Evolutionary conservation across 2,329 filamentous ascomycete genomes (phyloP), one percentile per base, ranked within the genome.

Genomic region (Coniella vitis): DNA sequence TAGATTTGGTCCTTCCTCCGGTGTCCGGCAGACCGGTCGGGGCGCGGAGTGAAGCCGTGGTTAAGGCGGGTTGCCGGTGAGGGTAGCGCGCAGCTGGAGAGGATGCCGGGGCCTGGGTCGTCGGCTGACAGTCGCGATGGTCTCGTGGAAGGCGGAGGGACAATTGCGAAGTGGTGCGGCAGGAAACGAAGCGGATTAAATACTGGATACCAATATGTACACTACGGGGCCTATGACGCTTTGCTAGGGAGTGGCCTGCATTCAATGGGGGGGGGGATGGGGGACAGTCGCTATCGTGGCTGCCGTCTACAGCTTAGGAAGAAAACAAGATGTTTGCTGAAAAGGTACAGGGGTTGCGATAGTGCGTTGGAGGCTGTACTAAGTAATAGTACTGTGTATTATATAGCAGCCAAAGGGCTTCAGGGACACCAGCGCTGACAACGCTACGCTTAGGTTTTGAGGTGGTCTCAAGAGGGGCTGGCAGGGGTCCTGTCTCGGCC

Each of bases 71-170:
- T 25, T 44, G 42, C 22, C 44, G 45, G 31, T 29, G 31, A 38
- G 48, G 7, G 7, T 9, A 17, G 40, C 32, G 17, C 40, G 40
- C 40, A 42, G 40, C 45, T 45, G 25, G 25, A 29, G 36, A 16
- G 20, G 37, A 25, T 45, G 38, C 14, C 36, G 22, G 36, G n/a
- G 29, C 44, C 34, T 35, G 41, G 20, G 19, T 16, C n/a, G 47
- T 39, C n/a, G 37, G 47, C 41, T 25, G 36, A 31, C 32, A n/a
- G 21, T 45, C 38, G 40, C 31, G 40, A 42, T 34, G 20, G 43
- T 42, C 46, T 44, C 49, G 38, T 38, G 53, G 32, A 44, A 25
- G 45, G 35, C 51, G 52, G 48, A 52, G 48, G 52, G 52, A 48
- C 29, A 17, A 32, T 35, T 38, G 22, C 17, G 39, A 36, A n/a